These are phyloP conservation scores for Nitzschia palea DNA, from an alignment of 108 stramenopile species.

Conservation along the genomic window DNA sequence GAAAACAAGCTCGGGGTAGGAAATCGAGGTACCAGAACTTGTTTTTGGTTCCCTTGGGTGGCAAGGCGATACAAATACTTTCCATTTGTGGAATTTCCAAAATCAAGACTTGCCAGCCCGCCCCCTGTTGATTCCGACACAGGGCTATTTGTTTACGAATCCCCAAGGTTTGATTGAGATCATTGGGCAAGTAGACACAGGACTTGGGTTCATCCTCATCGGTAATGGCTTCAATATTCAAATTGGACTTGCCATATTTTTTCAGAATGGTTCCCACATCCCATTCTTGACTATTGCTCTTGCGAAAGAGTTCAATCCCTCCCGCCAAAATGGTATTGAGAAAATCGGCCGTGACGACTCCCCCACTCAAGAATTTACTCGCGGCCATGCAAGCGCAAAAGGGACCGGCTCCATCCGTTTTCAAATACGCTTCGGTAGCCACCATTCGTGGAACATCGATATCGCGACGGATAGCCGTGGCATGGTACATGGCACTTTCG, in stretches of 20 bases:
- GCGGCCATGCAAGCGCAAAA: slow-evolving; percentile 27
- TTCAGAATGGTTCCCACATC: slow-evolving; percentile 10
- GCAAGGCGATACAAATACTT: slow-evolving; percentile 16
- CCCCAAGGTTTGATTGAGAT: slow-evolving; percentile 2
- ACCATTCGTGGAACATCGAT: slow-evolving; percentile 19
- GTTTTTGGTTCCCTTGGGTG: slow-evolving; percentile 26
- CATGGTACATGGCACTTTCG: slow-evolving; percentile 14
- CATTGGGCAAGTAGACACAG: slow-evolving; percentile 5
- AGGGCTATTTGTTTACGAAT: slow-evolving; percentile 6
- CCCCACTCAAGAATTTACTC: slow-evolving; percentile 20
- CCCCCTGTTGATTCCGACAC: slow-evolving; percentile 24
- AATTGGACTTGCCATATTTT: slow-evolving; percentile 9
- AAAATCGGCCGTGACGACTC: slow-evolving; percentile 20
- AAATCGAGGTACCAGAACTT: slow-evolving; percentile 35
- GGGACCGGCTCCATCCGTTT: neutral
- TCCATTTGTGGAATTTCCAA: slow-evolving; percentile 9
- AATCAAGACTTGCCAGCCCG: slow-evolving; percentile 18
- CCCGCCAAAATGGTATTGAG: slow-evolving; percentile 14
- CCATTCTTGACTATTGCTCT: neutral
- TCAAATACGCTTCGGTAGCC: neutral
- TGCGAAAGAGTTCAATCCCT: slow-evolving; percentile 23
- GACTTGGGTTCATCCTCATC: slow-evolving; percentile 4
- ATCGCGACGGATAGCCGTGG: neutral
- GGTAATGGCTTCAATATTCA: neutral
- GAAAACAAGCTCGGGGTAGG: slow-evolving; percentile 1